Evolutionary conservation across 495 filamentous ascomycete genomes (phyloP).

Genomic region (Oleoguttula mirabilis): DNA sequence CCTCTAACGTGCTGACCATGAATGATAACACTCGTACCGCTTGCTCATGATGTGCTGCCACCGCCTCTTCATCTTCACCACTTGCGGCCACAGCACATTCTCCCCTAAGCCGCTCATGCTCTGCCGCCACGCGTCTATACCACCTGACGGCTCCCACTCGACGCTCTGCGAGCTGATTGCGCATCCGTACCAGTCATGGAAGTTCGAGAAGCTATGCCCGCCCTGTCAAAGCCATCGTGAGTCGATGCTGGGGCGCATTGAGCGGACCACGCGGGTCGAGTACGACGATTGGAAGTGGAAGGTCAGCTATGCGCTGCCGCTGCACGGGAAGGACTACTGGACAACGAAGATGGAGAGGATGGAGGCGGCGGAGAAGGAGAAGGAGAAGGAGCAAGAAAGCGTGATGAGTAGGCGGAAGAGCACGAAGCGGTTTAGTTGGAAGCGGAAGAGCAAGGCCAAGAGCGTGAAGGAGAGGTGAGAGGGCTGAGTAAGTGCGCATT

Average conservation of each 20-base stretch:
- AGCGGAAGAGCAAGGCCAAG: constrained; percentile 13
- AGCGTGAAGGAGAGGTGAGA: neutral
- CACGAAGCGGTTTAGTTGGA: constrained; percentile 12
- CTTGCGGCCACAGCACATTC: constrained; percentile 28
- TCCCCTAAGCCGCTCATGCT: constrained; percentile 6
- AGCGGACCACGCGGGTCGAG: constrained; percentile 11
- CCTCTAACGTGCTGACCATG: too few species aligned
- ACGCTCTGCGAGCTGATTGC: constrained; percentile 11
- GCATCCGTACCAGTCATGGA: constrained; percentile 20
- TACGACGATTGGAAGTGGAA: constrained; percentile 30
- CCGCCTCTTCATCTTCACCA: constrained; percentile 27
- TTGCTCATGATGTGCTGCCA: constrained; percentile 29
- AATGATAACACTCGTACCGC: too few species aligned
- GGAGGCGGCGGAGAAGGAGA: constrained; percentile 8
- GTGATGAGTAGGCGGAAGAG: constrained; percentile 3
- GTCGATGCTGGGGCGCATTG: constrained; percentile 16
- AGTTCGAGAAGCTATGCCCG: constrained; percentile 20
- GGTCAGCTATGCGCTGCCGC: constrained; percentile 25
- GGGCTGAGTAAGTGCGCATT: neutral
- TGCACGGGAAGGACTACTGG: constrained; percentile 18
- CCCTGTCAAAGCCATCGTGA: constrained; percentile 15
- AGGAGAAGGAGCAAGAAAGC: constrained; percentile 1
- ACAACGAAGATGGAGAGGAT: constrained; percentile 18
- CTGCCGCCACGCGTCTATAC: constrained; percentile 17
- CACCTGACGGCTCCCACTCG: constrained; percentile 7